Base-by-base conservation (phyloP, 2,329 filamentous ascomycete species). In the Diaporthe humulicola region DNA sequence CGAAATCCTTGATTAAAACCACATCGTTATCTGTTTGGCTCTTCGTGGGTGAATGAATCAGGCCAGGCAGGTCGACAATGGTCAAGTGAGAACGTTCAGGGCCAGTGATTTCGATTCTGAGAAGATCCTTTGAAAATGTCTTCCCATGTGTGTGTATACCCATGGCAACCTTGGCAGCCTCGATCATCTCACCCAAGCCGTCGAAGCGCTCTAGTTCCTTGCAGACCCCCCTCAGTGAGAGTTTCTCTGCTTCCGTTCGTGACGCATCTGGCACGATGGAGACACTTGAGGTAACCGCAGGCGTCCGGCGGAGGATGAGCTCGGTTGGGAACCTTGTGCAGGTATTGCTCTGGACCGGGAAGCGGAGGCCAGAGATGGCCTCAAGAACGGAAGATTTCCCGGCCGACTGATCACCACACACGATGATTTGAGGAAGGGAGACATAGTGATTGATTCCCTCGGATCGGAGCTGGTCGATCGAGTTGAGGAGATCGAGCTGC, bases 61-160 rank as follows among this genome's bases (percentile, higher is more conserved):
- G 81, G 1, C 90, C 90, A 0, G 90, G 90, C 3, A 91, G 82
- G 78, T 92, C 89, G 15, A 92, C 88, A 25, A 92, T 84, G 0
- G 90, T 91, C 30, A 92, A 82, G n/a, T 89, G 86, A 19, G 85
- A 86, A 12, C 84, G 82, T 15, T 84, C 79, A 0, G 88, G 86
- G 0, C 87, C 86, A 3, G 81, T 81, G 17, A 90, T 83, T 76
- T 89, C 86, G 54, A 90, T 81, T 2, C 82, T 82, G 0, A 89
- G 84, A 1, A 87, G 80, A 71, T 88, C 85, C 28, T 83, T 83
- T 7, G 83, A 84, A 74, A 89, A 88, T 1, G 79, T 82, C 19
- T 81, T 82, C 7, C 73, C 60, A 3, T 75, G 72, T 0, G 79
- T 78, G 1, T 79, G 77, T 10, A 90, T 81, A 0, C 88, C 88